phyloP scores from a whole-genome alignment of 208 protist genomes.

The Leptomonas seymouri region DNA sequence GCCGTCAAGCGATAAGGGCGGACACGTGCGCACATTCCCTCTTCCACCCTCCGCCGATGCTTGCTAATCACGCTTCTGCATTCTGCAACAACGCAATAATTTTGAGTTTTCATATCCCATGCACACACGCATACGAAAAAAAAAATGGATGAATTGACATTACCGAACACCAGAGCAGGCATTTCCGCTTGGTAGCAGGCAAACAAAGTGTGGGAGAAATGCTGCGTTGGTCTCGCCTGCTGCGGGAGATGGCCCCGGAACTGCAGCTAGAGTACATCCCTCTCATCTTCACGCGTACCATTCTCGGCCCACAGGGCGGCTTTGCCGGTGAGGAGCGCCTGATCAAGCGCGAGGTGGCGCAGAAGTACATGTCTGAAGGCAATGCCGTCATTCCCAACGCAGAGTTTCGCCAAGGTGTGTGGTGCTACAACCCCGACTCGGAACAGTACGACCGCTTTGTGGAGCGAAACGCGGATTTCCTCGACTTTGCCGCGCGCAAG shows the following conservation, averaged over 20 bases:
- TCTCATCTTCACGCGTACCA: conserved; percentile 86
- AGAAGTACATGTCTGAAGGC: conserved; percentile 80
- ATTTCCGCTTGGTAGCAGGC: background rate
- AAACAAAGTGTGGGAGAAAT: conserved; percentile 28
- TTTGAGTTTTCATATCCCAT: no score
- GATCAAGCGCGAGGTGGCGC: conserved; percentile 87
- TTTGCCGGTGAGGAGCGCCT: conserved; percentile 92
- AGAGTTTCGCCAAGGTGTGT: conserved; percentile 79
- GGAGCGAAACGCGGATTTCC: conserved; percentile 88
- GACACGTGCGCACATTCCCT: no score
- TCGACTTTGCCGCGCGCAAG: conserved; percentile 92
- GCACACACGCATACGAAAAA: no score
- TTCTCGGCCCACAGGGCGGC: conserved; percentile 87
- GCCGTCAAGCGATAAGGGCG: no score
- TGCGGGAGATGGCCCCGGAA: conserved; percentile 86
- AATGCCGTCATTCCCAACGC: conserved; percentile 65
- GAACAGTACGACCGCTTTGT: conserved; percentile 88
- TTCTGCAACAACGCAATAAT: no score
- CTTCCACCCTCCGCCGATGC: no score
- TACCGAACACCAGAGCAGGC: no score
- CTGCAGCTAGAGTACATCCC: conserved; percentile 90
- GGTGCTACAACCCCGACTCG: conserved; percentile 91
- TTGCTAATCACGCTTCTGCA: no score
- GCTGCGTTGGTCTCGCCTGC: conserved; percentile 67
- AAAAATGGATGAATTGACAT: no score